Evolutionary conservation across 208 protist genomes (phyloP), one percentile per base, ranked within the genome.

Genomic region (Trypanosoma lewisi): DNA sequence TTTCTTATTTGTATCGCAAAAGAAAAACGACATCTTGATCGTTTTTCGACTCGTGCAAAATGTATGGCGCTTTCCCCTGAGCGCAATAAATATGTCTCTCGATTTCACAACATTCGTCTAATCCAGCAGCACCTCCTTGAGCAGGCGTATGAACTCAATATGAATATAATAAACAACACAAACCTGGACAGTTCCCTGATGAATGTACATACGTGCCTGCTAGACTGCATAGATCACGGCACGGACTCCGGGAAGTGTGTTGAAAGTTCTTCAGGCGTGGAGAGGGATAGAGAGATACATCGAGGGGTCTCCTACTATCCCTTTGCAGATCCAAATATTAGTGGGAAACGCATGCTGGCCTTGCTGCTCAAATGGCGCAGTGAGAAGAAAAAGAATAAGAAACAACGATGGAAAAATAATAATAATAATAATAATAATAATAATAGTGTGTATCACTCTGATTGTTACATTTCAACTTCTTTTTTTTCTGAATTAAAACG

Each of bases 121-220:
- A 98, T 98, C 63, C 93, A 96, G 62, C 37, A 75, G 30, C 64
- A 93, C 62, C 67, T 95, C 37, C 75, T 67, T 57, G 52, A 78
- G 50, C 63, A 69, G 57, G 81, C 80, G 21, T 69, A 67, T 42
- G 56, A 62, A 39, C 28, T 75, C 52, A 58, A 74, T 21, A 73
- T 95, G 17, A 76, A 80, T 42, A 77, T 85, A 41, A 76, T 97
- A 25, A 83, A 95, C 50, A 97, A 97, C 73, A 96, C 89, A 1
- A 96, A 93, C 67, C 70, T 97, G 2, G 94, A 97, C 63, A 77
- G 85, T 53, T 93, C 87, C 25, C 66, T 96, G 12, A 82, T 85
- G 12, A 49, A 79, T 11, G 64, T 95, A 37, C 91, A 97, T 58
- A 62, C 54, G 30, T 66, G 73, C 0, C 71, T 95, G n/a, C 78